phyloP scores from a whole-genome alignment of 2,329 filamentous ascomycete species.

The Diaporthe australafricana region DNA sequence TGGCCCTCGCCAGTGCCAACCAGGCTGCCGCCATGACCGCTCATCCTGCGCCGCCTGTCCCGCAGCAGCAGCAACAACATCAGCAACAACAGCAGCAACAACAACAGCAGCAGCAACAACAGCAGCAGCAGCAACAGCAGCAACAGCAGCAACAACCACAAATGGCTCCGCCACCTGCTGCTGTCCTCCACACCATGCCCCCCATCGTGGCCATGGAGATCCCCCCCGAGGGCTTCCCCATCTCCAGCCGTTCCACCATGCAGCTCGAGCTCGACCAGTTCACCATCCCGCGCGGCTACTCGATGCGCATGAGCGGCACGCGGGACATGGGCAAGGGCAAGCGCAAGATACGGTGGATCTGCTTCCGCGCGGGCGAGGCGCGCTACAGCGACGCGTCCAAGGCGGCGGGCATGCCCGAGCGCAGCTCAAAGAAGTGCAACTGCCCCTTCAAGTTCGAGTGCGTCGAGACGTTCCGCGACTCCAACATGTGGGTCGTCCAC shows the following conservation, averaged over 20 bases:
- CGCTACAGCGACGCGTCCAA: conserved; percentile 45
- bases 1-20: conserved; percentile 37
- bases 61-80: conserved; percentile 22
- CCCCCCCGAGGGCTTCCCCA: conserved; percentile 48
- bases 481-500: conserved; percentile 51
- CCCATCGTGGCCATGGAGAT: conserved; percentile 42
- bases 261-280: conserved; percentile 51
- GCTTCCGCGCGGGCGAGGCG: conserved; percentile 51
- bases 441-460: conserved; percentile 52
- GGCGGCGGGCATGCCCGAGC: conserved; percentile 48
- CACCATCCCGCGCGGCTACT: conserved; percentile 51
- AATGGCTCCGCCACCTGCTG: conserved; percentile 21
- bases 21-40: conserved; percentile 32
- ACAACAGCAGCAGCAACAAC: conserved; percentile 28
- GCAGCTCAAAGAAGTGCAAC: conserved; percentile 51
- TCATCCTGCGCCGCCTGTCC: conserved; percentile 31
- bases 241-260: conserved; percentile 48
- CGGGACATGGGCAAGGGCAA: conserved; percentile 48
- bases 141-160: conserved; percentile 30
- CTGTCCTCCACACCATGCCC: conserved; percentile 30
- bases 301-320: conserved; percentile 53
- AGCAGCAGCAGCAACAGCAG: conserved; percentile 25
- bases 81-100: conserved; percentile 21
- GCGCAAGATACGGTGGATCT: conserved; percentile 52
- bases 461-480: conserved; percentile 48